phyloP scores from a whole-genome alignment of 2,329 filamentous ascomycete species.

The Apiospora hydei region DNA sequence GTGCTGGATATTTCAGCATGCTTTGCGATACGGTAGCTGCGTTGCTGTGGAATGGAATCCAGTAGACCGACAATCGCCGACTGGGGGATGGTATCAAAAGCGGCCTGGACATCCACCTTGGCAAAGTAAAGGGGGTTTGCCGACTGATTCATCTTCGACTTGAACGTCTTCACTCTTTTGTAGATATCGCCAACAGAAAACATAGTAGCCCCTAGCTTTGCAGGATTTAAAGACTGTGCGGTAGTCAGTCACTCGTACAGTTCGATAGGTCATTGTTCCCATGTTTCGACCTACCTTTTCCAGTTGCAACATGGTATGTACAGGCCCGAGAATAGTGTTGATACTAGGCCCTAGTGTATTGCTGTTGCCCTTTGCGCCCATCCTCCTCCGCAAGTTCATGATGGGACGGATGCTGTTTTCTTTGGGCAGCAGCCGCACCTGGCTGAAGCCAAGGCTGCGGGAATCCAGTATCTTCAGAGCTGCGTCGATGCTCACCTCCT shows the following conservation, averaged over 20 bases:
- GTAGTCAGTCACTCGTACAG: not conserved
- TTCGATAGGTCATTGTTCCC: not conserved
- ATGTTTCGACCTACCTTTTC: slow-evolving; percentile 67
- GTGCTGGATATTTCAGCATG: slow-evolving; percentile 69
- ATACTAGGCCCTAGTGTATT: slow-evolving; percentile 50
- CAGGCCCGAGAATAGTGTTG: slow-evolving; percentile 69
- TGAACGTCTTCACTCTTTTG: slow-evolving; percentile 74
- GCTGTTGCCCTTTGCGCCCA: slow-evolving; percentile 53
- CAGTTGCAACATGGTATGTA: slow-evolving; percentile 78
- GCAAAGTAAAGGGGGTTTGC: slow-evolving; percentile 75
- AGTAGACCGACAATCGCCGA: slow-evolving; percentile 73
- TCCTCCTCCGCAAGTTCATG: slow-evolving; percentile 79
- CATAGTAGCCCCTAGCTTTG: slow-evolving; percentile 77
- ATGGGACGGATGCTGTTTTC: slow-evolving; percentile 79
- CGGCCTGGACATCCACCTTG: slow-evolving; percentile 90
- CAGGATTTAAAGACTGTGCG: slow-evolving; percentile 55
- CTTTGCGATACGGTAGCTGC: slow-evolving; percentile 74
- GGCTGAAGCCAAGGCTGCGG: slow-evolving; percentile 76
- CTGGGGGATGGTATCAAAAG: slow-evolving; percentile 96
- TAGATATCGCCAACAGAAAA: slow-evolving; percentile 86
- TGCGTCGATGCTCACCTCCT: slow-evolving; percentile 70
- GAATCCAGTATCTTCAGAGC: slow-evolving; percentile 66
- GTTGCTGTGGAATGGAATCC: slow-evolving; percentile 59
- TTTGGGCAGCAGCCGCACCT: slow-evolving; percentile 85
- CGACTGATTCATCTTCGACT: slow-evolving; percentile 51